Conservation (phyloP, 176 grass and related monocot genomes). For the Typha latifolia region DNA sequence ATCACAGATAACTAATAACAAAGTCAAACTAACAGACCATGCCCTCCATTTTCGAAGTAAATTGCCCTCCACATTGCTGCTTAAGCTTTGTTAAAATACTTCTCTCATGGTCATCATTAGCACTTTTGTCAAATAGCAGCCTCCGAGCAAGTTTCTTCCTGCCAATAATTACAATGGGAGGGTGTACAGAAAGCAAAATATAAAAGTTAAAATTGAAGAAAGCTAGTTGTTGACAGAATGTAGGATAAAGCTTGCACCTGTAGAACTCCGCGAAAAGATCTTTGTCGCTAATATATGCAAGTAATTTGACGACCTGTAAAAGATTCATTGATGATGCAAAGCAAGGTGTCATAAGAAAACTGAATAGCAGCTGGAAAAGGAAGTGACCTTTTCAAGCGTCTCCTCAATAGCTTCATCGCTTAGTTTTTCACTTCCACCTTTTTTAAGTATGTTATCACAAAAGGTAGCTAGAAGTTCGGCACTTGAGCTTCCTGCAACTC, state of each 20-base stretch:
- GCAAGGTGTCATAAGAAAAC: background rate
- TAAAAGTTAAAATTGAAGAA: constrained; percentile 11
- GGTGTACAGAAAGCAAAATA: constrained; percentile 15
- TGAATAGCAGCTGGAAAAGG: background rate
- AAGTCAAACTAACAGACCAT: constrained; percentile 37
- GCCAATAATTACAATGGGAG: constrained; percentile 19
- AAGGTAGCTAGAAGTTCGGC: constrained; percentile 88
- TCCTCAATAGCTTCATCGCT: constrained; percentile 99
- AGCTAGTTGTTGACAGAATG: background rate
- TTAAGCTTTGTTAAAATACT: constrained; percentile 99
- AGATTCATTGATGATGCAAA: background rate
- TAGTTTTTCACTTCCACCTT: constrained; percentile 92
- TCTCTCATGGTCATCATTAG: constrained; percentile 96
- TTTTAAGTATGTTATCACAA: constrained; percentile 96
- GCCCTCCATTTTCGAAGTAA: constrained; percentile 98
- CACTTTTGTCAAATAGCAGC: constrained; percentile 96
- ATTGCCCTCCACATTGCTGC: constrained; percentile 91
- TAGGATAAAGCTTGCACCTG: constrained; percentile 41
- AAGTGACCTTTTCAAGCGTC: constrained; percentile 80
- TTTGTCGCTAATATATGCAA: constrained; percentile 90
- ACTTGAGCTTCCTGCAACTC: constrained; percentile 83
- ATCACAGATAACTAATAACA: constrained; percentile 6
- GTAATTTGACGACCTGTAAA: constrained; percentile 78
- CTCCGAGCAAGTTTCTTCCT: constrained; percentile 99
- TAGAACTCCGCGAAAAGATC: constrained; percentile 95